phyloP scores from a whole-genome alignment of 768 basidiomycete species.

The Cyclocybe aegerita region DNA sequence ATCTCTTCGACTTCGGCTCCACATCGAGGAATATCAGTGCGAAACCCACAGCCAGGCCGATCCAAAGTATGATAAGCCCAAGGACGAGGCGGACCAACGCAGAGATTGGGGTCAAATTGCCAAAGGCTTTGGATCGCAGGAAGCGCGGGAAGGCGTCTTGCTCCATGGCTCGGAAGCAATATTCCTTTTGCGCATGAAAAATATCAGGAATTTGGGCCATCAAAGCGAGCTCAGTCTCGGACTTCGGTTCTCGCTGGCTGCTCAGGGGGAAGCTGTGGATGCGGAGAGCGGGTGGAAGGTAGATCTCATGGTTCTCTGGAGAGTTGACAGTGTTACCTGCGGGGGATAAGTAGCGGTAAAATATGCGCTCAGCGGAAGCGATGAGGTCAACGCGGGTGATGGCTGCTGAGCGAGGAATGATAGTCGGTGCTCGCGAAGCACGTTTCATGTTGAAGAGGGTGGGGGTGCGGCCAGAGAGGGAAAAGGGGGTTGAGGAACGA shows the following conservation, averaged over 20 bases:
- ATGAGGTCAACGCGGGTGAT: conserved; percentile 90
- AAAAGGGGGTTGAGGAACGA: conserved; percentile 80
- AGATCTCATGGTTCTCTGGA: conserved; percentile 95
- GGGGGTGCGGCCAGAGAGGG: conserved; percentile 70
- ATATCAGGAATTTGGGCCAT: conserved; percentile 95
- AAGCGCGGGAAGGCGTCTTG: conserved; percentile 94
- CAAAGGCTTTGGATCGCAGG: conserved; percentile 95
- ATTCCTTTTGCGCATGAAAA: conserved; percentile 97
- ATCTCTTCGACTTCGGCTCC: conserved; percentile 86
- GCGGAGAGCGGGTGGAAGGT: conserved; percentile 90
- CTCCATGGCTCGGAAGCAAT: conserved; percentile 95
- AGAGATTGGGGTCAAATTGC: conserved; percentile 91
- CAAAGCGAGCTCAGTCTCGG: conserved; percentile 64
- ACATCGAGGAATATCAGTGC: conserved; percentile 93
- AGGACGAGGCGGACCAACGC: conserved; percentile 82
- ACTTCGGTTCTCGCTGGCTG: conserved; percentile 68
- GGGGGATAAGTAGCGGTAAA: conserved; percentile 88
- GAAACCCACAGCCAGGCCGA: conserved; percentile 89
- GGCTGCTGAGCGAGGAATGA: conserved; percentile 89
- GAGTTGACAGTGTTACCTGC: conserved; percentile 73
- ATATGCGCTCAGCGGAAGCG: conserved; percentile 94
- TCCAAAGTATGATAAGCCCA: conserved; percentile 88
- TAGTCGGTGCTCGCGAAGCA: conserved; percentile 86
- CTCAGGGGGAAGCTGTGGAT: conserved; percentile 89
- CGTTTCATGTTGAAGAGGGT: conserved; percentile 75